A percentile compares a stretch with the other conserved stretches of the same genome.
These are phyloP conservation scores for Annulohypoxylon stygium DNA, from an alignment of 495 filamentous ascomycete species.

Conservation along the genomic window DNA sequence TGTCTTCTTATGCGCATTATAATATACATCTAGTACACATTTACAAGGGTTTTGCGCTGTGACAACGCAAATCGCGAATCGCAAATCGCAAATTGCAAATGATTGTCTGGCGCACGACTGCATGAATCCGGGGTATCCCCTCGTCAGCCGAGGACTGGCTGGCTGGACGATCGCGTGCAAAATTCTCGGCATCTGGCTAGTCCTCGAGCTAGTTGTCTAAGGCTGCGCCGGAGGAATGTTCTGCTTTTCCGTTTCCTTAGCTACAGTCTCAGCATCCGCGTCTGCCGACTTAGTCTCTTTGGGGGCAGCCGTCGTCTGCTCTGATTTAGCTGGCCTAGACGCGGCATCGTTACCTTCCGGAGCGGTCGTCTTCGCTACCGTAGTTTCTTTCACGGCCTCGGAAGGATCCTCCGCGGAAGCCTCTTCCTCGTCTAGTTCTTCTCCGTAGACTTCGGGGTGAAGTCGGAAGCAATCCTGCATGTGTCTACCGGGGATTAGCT, in stretches of 20 bases:
- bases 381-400: conserved; percentile 14
- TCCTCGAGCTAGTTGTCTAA: conserved; percentile 4
- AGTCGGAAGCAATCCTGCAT: conserved; percentile 98
- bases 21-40: conserved; percentile 32
- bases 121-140: not conserved
- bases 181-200: not conserved
- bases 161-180: not conserved
- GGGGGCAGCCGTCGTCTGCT: not conserved
- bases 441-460: conserved; percentile 91
- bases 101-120: conserved; percentile 26
- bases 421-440: conserved; percentile 91
- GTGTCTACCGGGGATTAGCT: conserved; percentile 65
- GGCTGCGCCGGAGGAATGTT: conserved; percentile 28
- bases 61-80: conserved; percentile 6
- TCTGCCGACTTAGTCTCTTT: conserved; percentile 20
- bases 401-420: conserved; percentile 54
- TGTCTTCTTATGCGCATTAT: conserved; percentile 25
- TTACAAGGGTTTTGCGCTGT: conserved; percentile 8
- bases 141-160: conserved; percentile 4
- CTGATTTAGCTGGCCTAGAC: conserved; percentile 14
- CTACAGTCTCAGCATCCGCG: conserved; percentile 11
- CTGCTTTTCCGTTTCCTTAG: conserved; percentile 30
- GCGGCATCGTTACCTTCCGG: not conserved
- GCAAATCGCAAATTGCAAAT: not conserved
- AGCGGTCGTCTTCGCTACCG: conserved; percentile 18